Conservation (phyloP, 2,329 filamentous ascomycete species). For the Remersonia thermophila region DNA sequence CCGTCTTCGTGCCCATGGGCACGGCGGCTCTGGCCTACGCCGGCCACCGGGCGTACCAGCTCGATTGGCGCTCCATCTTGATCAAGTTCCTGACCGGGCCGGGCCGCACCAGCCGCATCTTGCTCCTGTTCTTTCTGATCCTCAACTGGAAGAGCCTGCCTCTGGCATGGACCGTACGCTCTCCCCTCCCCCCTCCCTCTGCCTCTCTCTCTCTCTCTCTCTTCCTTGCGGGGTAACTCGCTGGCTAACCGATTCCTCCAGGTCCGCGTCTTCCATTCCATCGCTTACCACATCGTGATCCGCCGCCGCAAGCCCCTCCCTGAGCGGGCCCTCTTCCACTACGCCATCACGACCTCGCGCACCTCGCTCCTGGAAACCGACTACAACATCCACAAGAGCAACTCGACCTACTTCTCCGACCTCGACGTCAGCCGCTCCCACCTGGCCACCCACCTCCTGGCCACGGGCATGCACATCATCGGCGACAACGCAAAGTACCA, state of each 20-base stretch:
- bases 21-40: constrained; percentile 35
- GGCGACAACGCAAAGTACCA: constrained; percentile 35
- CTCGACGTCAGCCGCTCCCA: constrained; percentile 75
- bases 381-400: constrained; percentile 30
- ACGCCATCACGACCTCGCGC: constrained; percentile 21
- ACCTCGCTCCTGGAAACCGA: constrained; percentile 25
- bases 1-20: constrained; percentile 31
- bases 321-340: constrained; percentile 25
- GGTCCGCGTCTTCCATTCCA: constrained; percentile 25
- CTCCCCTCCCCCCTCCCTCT: neutral
- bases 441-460: constrained; percentile 57
- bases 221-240: no score
- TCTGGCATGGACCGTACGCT: constrained; percentile 60
- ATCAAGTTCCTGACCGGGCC: constrained; percentile 40
- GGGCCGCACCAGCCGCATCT: constrained; percentile 39
- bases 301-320: constrained; percentile 16
- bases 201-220: neutral
- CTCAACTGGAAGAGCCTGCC: constrained; percentile 65
- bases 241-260: constrained; percentile 4
- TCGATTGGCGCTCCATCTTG: constrained; percentile 29
- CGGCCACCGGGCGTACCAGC: constrained; percentile 26
- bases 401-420: constrained; percentile 71
- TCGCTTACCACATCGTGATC: constrained; percentile 21
- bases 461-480: constrained; percentile 42
- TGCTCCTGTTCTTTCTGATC: constrained; percentile 43